A percentile compares a stretch with the other conserved stretches of the same genome.
Conservation (phyloP, 106 monocot species). For the Posidonia australis region DNA sequence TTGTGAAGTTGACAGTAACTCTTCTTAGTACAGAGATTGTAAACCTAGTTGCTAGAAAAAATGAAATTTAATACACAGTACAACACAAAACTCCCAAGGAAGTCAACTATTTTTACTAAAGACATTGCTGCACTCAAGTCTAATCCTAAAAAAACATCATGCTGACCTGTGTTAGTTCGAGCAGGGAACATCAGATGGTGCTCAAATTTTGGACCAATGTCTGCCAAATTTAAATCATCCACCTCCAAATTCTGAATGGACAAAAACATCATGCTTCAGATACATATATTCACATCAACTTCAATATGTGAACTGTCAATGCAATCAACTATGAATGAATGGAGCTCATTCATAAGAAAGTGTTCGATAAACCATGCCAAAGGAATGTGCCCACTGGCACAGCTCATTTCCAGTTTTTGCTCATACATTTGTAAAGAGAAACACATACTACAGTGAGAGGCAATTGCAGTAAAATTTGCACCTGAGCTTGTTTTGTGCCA, state of each 20-base stretch:
- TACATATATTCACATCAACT: conserved; percentile 2
- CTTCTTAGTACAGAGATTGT: too few relatives aligned
- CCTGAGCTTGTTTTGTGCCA: conserved; percentile 41
- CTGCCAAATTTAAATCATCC: conserved; percentile 64
- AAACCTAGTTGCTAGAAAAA: too few relatives aligned
- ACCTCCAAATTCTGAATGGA: conserved; percentile 52
- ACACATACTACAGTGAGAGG: too few relatives aligned
- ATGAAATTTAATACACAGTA: too few relatives aligned
- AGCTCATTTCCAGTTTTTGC: too few relatives aligned
- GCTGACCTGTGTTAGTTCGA: conserved; percentile 86
- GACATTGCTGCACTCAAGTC: too few relatives aligned
- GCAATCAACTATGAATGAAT: neutral
- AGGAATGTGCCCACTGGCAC: too few relatives aligned
- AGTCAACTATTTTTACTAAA: too few relatives aligned
- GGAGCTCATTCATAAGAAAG: neutral
- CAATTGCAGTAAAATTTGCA: too few relatives aligned
- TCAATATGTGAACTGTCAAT: neutral
- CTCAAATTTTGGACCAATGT: conserved; percentile 97
- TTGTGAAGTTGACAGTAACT: too few relatives aligned
- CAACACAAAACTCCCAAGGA: too few relatives aligned
- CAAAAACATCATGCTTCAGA: neutral
- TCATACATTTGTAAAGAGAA: too few relatives aligned
- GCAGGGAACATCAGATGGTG: conserved; percentile 94
- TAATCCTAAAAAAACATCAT: neutral
- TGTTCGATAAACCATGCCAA: neutral